phyloP scores from a whole-genome alignment of 106 monocot species.

The Phalaenopsis equestris region DNA sequence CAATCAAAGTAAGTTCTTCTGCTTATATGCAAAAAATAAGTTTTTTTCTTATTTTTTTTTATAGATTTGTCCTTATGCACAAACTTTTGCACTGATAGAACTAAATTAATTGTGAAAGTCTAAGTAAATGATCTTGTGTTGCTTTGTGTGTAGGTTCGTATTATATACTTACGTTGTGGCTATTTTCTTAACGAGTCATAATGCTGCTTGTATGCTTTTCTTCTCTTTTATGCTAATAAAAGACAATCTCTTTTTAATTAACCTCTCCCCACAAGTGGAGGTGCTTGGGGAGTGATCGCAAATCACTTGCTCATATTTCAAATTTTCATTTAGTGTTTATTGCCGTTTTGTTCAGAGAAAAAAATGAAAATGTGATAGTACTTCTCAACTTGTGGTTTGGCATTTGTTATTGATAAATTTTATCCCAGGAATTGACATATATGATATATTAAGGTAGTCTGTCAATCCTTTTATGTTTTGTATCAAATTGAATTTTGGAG shows the following conservation, averaged over 20 bases:
- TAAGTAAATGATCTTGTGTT: too few relatives aligned
- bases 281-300: too few relatives aligned
- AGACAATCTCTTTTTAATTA: background rate
- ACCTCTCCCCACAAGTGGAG: background rate
- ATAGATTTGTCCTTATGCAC: background rate
- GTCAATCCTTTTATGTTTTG: too few relatives aligned
- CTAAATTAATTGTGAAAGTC: too few relatives aligned
- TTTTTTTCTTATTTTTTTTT: background rate
- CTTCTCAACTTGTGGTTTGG: too few relatives aligned
- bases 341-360: background rate
- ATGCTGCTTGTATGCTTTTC: background rate
- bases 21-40: background rate
- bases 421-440: too few relatives aligned
- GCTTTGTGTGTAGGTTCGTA: background rate
- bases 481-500: too few relatives aligned
- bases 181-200: background rate
- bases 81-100: background rate
- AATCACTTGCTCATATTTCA: background rate
- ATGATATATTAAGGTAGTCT: too few relatives aligned
- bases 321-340: background rate
- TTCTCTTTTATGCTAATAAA: background rate
- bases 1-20: conserved; percentile 65
- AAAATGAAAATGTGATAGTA: background rate
- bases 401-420: too few relatives aligned
- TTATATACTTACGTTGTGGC: too few relatives aligned